Base-by-base conservation (phyloP, 108 stramenopile species). In the Epithemia pelagica region DNA sequence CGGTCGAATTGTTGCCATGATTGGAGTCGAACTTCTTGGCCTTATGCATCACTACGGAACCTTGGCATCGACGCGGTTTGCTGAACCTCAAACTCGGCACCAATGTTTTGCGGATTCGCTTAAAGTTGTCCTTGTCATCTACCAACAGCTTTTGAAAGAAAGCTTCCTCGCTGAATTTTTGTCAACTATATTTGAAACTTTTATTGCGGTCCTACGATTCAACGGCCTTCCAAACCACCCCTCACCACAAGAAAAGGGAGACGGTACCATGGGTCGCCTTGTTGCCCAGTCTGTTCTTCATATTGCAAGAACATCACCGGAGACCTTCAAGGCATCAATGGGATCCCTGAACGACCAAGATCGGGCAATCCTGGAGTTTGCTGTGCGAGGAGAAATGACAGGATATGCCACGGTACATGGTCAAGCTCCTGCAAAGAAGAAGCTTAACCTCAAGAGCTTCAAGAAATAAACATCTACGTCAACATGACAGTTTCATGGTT, bases 341-440 rank as follows among this genome's bases (percentile, higher is more conserved):
- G 30, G 74, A 28, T 22, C 59, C 0, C 32, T 66, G 0, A 32
- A 78, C 26, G 78, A 77, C 24, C 79, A 82, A 8, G 82, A 83
- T 54, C 73, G 89, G 33, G 74, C 74, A 26, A 64, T 84, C 26
- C 74, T 94, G 57, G 89, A 94, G 64, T 73, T 77, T 66, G 83
- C 92, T 30, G 86, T 94, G 2, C 84, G 92, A 30, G 89, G 82
- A 20, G 92, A 94, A 62, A 89, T 94, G 89, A 88, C 74, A 63
- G 92, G 89, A 1, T 94, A 94, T 68, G 84, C 69, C 2, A 65
- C 66, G 21, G 62, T 59, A 22, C 58, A 68, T 33, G 66, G 62
- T 2, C 29, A 55, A 2, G 65, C 69, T 26, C 37, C 57, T 2
- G 53, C 70, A 37, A 91, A 89, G 57, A 88, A 88, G 74, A 88